Evolutionary conservation across 192 early-diverging fungal genomes (phyloP).

Genomic region (Glomus cerebriforme): DNA sequence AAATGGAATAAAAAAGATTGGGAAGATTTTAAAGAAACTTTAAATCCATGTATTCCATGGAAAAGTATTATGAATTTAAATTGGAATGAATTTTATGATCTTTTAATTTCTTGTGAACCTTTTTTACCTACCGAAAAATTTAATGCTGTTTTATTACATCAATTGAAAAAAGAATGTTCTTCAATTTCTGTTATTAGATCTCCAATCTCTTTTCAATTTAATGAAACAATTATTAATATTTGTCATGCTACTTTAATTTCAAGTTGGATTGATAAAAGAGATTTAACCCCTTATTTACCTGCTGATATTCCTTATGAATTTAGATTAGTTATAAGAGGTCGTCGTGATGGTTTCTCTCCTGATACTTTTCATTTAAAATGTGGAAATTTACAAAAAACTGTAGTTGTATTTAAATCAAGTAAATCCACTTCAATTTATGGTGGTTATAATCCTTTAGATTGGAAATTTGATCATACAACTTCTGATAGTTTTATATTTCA

Average conservation of each 20-base stretch:
- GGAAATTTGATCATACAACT: constrained; percentile 19
- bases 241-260: constrained; percentile 14
- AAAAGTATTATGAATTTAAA: constrained; percentile 1
- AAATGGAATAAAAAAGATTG: constrained; percentile 6
- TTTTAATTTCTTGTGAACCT: constrained; percentile 20
- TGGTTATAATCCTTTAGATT: constrained; percentile 28
- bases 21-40: background rate
- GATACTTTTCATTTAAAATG: background rate
- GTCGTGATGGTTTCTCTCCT: constrained; percentile 18
- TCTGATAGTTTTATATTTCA: constrained; percentile 16
- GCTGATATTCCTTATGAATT: constrained; percentile 19
- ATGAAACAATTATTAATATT: constrained; percentile 12
- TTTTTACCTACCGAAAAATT: constrained; percentile 2
- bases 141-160: background rate
- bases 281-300: background rate
- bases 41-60: constrained; percentile 12
- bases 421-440: background rate
- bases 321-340: background rate
- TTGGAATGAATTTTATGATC: constrained; percentile 11
- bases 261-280: constrained; percentile 6
- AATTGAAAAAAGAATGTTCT: background rate
- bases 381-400: background rate
- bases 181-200: background rate
- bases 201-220: background rate
- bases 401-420: constrained; percentile 11